Percentiles rank a stretch among this genome's conserved stretches.
Conservation (phyloP, 2,329 filamentous ascomycete species). For the Colletotrichum tamarilloi region DNA sequence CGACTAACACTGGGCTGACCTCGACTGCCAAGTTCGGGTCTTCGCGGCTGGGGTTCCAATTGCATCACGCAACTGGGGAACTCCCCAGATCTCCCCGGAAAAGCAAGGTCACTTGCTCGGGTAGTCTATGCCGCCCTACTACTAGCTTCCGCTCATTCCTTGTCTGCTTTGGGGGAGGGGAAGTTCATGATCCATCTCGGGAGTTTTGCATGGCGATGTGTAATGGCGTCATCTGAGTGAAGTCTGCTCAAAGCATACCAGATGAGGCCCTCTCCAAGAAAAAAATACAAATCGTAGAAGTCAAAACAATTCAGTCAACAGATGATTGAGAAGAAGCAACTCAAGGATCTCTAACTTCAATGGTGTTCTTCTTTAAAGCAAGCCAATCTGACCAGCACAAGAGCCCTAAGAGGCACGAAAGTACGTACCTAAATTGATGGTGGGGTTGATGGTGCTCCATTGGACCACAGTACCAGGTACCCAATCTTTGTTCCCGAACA, state of each 20-base stretch:
- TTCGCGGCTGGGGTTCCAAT: constrained; percentile 7
- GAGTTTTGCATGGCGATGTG: background rate
- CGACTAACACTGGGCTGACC: constrained; percentile 32
- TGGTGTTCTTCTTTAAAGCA: background rate
- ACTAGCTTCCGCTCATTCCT: constrained; percentile 6
- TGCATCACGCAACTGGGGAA: background rate
- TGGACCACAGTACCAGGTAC: background rate
- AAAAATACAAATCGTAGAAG: too few species aligned
- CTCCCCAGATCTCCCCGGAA: constrained; percentile 27
- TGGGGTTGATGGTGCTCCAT: background rate
- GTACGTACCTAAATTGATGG: background rate
- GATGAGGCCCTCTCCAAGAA: too few species aligned
- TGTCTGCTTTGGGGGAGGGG: background rate
- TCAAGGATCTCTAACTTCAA: background rate
- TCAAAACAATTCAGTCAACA: too few species aligned
- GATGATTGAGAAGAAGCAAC: background rate
- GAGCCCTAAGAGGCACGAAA: background rate
- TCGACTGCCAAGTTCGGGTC: constrained; percentile 19
- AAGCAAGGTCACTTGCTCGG: constrained; percentile 1
- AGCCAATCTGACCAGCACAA: background rate
- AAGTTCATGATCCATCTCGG: background rate
- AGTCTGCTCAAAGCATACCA: too few species aligned
- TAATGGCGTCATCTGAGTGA: background rate
- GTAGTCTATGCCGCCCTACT: background rate
- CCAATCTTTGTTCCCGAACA: background rate